Evolutionary conservation across 179 eudicot genomes (phyloP), one percentile per base, ranked within the genome.

Genomic region (Drosera spatulata): DNA sequence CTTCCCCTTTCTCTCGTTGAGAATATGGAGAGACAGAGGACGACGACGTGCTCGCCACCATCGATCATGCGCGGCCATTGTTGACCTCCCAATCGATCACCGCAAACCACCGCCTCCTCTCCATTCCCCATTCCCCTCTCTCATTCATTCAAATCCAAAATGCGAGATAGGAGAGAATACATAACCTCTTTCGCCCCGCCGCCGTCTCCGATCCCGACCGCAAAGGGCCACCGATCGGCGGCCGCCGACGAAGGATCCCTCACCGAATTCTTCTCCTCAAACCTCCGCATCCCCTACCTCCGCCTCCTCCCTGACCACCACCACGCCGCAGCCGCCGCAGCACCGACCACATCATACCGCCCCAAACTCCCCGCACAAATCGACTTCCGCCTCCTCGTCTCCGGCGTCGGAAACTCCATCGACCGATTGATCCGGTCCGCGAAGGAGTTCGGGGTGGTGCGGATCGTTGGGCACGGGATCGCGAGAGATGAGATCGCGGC

Each of bases 131-230:
- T 7, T 14, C 43, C 51, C 41, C 40, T 12, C 8, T 39, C 22
- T 41, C 56, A 5, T 22, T 53, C 13, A 48, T 50, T 59, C 58
- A 50, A 6, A 57, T 2, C 37, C 62, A 48, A 61, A 55, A 2
- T 22, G 50, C 51, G 71, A 5, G 57, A 44, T 59, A 41, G 54
- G 56, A 47, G 55, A 7, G 37, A 52, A 43, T 43, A 43, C 46
- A 64, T 55, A 2, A 62, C 61, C 38, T 12, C 69, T 7, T 79
- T 72, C 54, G 75, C 72, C 22, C 62, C 78, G 2, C 85, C 93
- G 0, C 95, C 95, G 0, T 78, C 95, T 2, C 95, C 95, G 2
- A 71, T 86, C 62, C 91, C 87, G 4, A 86, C 83, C 4, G 90
- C 71, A 3, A 74, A 58, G 69, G 95, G 95, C 43, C 8, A 60